Base-by-base conservation (phyloP, 2,329 filamentous ascomycete species). In the Claviceps purpurea region DNA sequence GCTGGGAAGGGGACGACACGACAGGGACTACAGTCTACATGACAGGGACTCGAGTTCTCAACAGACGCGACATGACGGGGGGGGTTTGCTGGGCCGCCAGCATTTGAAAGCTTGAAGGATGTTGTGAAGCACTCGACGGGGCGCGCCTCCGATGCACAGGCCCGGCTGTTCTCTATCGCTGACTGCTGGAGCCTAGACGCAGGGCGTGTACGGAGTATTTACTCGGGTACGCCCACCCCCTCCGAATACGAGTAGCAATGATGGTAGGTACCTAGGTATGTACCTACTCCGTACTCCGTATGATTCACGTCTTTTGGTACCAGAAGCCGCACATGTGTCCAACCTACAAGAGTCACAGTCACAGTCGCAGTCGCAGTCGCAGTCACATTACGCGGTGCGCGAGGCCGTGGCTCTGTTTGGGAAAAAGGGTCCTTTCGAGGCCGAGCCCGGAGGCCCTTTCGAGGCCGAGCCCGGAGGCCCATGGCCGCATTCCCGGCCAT, bases 221-320 rank as follows among this genome's bases (percentile, higher is more conserved):
- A 7, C 30, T 34, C 30, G 30, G 10, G 41, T 22, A 47, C 22
- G 10, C 43, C 34, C 43, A 51, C 50, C 49, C 50, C 5, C 40
- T 43, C 42, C 34, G 50, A 51, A 51, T 47, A 51, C 50, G 50
- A 51, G 43, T 47, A 41, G 22, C 50, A 39, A 47, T 20, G 42
- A 30, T 45, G 26, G n/a, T 5, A 24, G 24, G 5, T 24, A 24
- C 24, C 5, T 24, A 6, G 5, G 24, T 22, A 22, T 22, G 22
- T 24, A 24, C n/a, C n/a, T n/a, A n/a, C 24, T 24, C 22, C 22
- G 8, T 30, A 10, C 26, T 30, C 30, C 30, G 18, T 39, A 39
- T n/a, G 43, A 40, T 38, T 45, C 24, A 43, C 20, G 41, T 24
- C 10, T 22, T 43, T 43, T 43, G 41, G 41, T 26, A 24, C 41